phyloP scores from a whole-genome alignment of 2,329 filamentous ascomycete species.

The Nemania sp. region DNA sequence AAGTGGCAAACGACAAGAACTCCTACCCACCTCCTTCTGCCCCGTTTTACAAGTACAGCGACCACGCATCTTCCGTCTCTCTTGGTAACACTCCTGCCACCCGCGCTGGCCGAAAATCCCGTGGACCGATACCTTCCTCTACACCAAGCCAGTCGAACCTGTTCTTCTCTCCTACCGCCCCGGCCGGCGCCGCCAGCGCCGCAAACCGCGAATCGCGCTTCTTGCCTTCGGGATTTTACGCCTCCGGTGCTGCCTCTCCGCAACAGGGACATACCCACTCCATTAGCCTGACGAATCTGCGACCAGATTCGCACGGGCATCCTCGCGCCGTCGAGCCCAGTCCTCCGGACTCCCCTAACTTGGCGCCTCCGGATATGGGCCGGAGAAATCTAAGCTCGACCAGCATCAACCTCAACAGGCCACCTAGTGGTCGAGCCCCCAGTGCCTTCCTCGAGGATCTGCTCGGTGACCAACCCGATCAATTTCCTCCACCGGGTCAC shows the following conservation, averaged over 20 bases:
- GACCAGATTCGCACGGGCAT: conserved; percentile 61
- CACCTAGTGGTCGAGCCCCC: conserved; percentile 73
- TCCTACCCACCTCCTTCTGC: conserved; percentile 62
- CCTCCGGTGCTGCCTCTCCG: conserved; percentile 63
- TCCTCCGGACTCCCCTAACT: conserved; percentile 68
- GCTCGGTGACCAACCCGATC: conserved; percentile 72
- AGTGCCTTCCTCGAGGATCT: conserved; percentile 91
- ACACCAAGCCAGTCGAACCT: conserved; percentile 71
- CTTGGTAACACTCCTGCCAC: conserved; percentile 50
- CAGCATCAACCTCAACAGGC: conserved; percentile 67
- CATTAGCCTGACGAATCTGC: conserved; percentile 65
- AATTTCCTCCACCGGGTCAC: conserved; percentile 49
- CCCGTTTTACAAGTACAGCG: conserved; percentile 68
- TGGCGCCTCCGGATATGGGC: conserved; percentile 46
- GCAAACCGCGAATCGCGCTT: conserved; percentile 75
- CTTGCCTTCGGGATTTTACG: conserved; percentile 90
- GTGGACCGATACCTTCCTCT: conserved; percentile 57
- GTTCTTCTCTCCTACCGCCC: conserved; percentile 95
- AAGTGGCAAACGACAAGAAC: conserved; percentile 71
- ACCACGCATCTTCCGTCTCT: conserved; percentile 60
- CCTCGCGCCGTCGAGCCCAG: conserved; percentile 54
- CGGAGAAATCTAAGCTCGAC: conserved; percentile 61
- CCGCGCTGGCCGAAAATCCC: conserved; percentile 57
- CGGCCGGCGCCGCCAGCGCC: conserved; percentile 54
- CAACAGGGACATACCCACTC: conserved; percentile 55